Base-by-base conservation (phyloP, 2,329 filamentous ascomycete genomes). In the Dothistroma pini region DNA sequence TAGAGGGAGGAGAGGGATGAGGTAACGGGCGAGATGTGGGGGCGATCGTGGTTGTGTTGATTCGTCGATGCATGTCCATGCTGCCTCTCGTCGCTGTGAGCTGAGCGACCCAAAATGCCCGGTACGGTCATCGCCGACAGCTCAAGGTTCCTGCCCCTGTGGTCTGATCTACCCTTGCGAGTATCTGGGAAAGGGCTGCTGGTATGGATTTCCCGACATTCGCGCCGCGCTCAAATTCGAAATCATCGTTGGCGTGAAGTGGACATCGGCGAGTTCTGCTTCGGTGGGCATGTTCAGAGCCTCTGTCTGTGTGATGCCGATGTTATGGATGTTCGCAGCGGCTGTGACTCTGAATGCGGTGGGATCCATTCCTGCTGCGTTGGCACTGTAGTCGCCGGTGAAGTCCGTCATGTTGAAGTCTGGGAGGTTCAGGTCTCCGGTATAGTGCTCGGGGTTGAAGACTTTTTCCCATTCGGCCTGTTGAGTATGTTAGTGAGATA, bases 391-490 rank as follows among this genome's bases (percentile, higher is more conserved):
- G 38, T 57, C 58, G 34, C 70, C 70, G 7, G 66, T 72, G 68
- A 72, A 75, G 29, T 70, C 66, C 16, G 67, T 63, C 61, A 75
- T 69, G 61, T 72, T 69, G 65, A 74, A 75, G 53, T 76, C 66
- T 1, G 69, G 68, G 6, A 74, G 61, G 49, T 73, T 69, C 22
- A 74, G 63, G 50, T 74, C 71, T 55, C 73, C 73, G 35, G 70
- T 70, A 62, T 75, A 74, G 48, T 69, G 61, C 53, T 71, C 70
- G 8, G 72, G 68, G 8, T 75, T 73, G 66, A 81, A 81, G 38
- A 79, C 74, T 59, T 74, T 72, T 57, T 81, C 77, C 71, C 77
- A 79, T 68, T 81, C 78, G 56, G 76, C 77, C 79, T 81, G 60
- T 19, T 22, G 25, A 50, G 11, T 8, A 10, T 34, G 4, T 51